Percentiles rank a stretch among this genome's conserved stretches.
These are phyloP conservation scores for Puccinia coronata DNA, from an alignment of 1,284 basidiomycete species.

Conservation along the genomic window DNA sequence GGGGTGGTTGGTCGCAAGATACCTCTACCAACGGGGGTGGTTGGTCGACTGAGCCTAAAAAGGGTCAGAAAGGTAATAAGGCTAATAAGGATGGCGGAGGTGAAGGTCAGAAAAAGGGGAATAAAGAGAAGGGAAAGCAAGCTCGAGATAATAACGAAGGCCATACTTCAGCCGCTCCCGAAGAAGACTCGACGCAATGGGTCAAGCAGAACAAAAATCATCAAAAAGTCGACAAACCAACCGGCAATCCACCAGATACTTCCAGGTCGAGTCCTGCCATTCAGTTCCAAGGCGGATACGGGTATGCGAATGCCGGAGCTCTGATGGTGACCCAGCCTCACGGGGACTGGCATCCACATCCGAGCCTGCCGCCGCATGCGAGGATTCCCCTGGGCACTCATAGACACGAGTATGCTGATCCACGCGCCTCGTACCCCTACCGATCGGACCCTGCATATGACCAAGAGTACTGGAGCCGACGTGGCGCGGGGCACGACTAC, in stretches of 20 bases:
- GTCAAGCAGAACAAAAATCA: not conserved
- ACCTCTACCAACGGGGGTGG: too few species aligned
- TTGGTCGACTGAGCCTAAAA: not conserved
- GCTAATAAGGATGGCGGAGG: constrained; percentile 1
- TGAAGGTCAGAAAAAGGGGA: constrained; percentile 5
- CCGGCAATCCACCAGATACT: not conserved
- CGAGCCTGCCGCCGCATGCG: not conserved
- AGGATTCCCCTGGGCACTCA: constrained; percentile 6
- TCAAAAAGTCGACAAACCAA: constrained; percentile 2
- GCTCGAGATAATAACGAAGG: not conserved
- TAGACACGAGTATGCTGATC: not conserved
- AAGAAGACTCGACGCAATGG: not conserved
- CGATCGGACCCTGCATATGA: constrained; percentile 1
- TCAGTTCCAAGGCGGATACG: not conserved
- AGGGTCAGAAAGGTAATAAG: constrained; percentile 16
- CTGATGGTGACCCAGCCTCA: not conserved
- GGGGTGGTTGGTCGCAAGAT: too few species aligned
- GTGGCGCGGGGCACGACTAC: not conserved
- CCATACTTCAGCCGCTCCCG: not conserved
- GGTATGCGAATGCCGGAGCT: not conserved
- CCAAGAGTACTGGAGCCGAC: constrained; percentile 2
- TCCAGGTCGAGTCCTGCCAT: not conserved
- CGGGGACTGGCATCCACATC: not conserved
- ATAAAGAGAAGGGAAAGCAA: constrained; percentile 17
- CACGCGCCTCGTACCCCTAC: constrained; percentile 3